These are phyloP conservation scores for Ceratobasidium sp. DNA, from an alignment of 1,284 basidiomycete species.

Conservation along the genomic window DNA sequence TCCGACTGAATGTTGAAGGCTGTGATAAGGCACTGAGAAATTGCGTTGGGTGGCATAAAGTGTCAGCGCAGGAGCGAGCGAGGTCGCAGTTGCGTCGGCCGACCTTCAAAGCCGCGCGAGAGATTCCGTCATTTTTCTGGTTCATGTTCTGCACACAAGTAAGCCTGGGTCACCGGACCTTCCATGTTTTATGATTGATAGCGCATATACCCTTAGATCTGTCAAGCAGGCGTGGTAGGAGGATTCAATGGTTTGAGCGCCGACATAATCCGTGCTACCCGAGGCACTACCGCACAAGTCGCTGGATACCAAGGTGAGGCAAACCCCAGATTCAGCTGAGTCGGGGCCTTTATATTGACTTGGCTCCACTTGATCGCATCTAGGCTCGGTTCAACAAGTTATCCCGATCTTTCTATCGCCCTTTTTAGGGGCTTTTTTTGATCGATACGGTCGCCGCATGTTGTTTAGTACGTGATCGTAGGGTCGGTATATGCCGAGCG, in stretches of 20 bases:
- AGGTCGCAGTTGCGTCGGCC: constrained; percentile 12
- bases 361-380: background rate
- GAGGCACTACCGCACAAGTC: constrained; percentile 21
- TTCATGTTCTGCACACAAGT: constrained; percentile 30
- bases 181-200: background rate
- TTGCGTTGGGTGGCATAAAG: background rate
- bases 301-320: constrained; percentile 16
- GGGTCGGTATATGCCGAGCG: background rate
- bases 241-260: constrained; percentile 11
- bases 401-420: constrained; percentile 23
- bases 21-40: background rate
- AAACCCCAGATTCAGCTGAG: background rate
- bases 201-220: constrained; percentile 1
- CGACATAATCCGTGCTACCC: constrained; percentile 18
- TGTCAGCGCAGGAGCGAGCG: constrained; percentile 8
- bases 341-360: background rate
- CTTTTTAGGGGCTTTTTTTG: constrained; percentile 27
- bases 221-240: constrained; percentile 13
- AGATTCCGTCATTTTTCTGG: constrained; percentile 22
- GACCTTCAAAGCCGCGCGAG: constrained; percentile 10
- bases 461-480: constrained; percentile 8
- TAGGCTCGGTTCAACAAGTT: constrained; percentile 26
- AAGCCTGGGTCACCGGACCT: background rate
- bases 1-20: background rate
- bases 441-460: constrained; percentile 32